phyloP scores from a whole-genome alignment of 768 basidiomycete genomes.

The Leccinum subgranulosum region DNA sequence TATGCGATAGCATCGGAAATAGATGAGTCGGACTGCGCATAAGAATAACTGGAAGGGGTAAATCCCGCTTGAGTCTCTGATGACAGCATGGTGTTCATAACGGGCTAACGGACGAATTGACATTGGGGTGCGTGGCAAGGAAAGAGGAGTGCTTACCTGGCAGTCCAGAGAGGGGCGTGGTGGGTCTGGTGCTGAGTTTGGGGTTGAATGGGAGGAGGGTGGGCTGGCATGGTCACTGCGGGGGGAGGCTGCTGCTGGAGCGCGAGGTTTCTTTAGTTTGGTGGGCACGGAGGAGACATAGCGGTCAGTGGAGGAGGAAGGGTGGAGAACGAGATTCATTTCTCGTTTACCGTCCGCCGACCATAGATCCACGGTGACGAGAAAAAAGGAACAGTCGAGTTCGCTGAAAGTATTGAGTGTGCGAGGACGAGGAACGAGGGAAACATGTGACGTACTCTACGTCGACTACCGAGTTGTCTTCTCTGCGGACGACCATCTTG shows the following conservation, averaged over 20 bases:
- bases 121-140: neutral
- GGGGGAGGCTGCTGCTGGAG: conserved; percentile 34
- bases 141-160: conserved; percentile 35
- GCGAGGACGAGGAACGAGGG: neutral
- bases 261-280: conserved; percentile 36
- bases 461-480: conserved; percentile 65
- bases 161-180: conserved; percentile 35
- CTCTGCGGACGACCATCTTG: conserved; percentile 71
- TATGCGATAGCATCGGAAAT: conserved; percentile 41
- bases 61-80: conserved; percentile 36
- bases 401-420: conserved; percentile 46
- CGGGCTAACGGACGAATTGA: conserved; percentile 19
- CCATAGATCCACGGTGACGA: conserved; percentile 93
- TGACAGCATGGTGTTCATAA: conserved; percentile 40
- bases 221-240: conserved; percentile 42
- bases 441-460: conserved; percentile 58
- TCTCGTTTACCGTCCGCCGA: conserved; percentile 78
- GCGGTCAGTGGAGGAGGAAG: conserved; percentile 67
- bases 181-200: conserved; percentile 44
- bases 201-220: conserved; percentile 43
- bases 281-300: conserved; percentile 48
- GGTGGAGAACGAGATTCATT: conserved; percentile 87
- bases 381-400: conserved; percentile 82
- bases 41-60: conserved; percentile 41
- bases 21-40: conserved; percentile 40